Percentiles rank a stretch among this genome's conserved stretches.
Evolutionary conservation across 2,329 filamentous ascomycete species (phyloP).

Genomic region (Karstenula rhodostoma): DNA sequence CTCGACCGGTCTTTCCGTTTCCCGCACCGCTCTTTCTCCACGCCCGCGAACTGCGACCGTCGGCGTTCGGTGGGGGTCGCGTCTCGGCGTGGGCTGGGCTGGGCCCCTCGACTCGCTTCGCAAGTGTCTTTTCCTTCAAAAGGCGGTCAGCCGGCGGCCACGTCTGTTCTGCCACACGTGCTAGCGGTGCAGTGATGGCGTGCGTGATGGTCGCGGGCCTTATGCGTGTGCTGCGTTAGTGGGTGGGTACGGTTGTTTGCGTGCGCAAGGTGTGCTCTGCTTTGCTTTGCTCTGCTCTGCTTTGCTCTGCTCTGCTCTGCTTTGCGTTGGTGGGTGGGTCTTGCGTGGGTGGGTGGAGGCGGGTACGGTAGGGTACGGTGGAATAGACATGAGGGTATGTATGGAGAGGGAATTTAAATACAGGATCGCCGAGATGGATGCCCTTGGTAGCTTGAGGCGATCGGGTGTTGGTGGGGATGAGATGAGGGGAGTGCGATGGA

Average conservation of each 20-base stretch:
- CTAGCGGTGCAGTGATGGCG: not conserved
- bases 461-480: too few species aligned
- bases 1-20: not conserved
- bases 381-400: too few species aligned
- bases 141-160: constrained; percentile 7
- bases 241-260: not conserved
- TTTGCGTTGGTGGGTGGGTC: not conserved
- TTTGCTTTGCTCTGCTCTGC: too few species aligned
- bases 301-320: too few species aligned
- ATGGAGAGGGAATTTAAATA: too few species aligned
- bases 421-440: too few species aligned
- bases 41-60: constrained; percentile 8
- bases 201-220: not conserved
- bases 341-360: not conserved
- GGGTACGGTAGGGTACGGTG: not conserved
- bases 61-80: constrained; percentile 13
- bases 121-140: not conserved
- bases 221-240: not conserved
- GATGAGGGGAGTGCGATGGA: too few species aligned
- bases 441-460: too few species aligned
- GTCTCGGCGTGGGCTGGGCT: not conserved
- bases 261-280: not conserved
- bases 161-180: constrained; percentile 1
- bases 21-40: not conserved
- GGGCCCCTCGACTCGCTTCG: not conserved